Evolutionary conservation across 164 flowering plant genomes (phyloP).

Genomic region (Chloranthus sessilifolius): DNA sequence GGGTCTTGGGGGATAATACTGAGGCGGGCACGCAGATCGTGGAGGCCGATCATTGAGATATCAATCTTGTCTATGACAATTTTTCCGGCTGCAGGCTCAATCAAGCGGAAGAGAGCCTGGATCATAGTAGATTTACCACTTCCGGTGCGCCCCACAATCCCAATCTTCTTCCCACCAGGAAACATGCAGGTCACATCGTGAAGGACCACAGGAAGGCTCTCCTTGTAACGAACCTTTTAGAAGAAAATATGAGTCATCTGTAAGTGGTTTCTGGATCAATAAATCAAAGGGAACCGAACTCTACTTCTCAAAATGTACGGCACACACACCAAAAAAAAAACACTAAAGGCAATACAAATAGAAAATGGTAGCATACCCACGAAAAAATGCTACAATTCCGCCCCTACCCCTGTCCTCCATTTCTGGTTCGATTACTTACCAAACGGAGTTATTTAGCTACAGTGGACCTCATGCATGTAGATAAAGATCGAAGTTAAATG

Average conservation of each 20-base stretch:
- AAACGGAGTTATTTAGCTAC: too few species aligned
- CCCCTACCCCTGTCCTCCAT: too few species aligned
- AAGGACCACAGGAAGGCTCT: conserved; percentile 90
- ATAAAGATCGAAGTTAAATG: too few species aligned
- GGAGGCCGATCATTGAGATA: conserved; percentile 82
- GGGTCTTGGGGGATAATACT: conserved; percentile 98
- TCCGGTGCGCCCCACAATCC: conserved; percentile 97
- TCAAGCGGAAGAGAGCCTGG: conserved; percentile 82
- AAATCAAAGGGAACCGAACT: too few species aligned
- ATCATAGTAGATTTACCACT: conserved; percentile 96
- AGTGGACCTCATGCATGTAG: too few species aligned
- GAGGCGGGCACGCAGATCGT: conserved; percentile 82
- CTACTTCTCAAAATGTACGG: too few species aligned
- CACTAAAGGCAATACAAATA: too few species aligned
- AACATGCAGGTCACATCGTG: conserved; percentile 69
- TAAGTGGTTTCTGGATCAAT: neutral
- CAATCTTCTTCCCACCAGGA: conserved; percentile 93
- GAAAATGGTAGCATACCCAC: too few species aligned
- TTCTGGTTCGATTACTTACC: too few species aligned
- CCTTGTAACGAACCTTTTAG: conserved; percentile 86
- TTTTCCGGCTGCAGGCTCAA: conserved; percentile 79
- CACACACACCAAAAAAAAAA: too few species aligned
- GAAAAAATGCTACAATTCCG: too few species aligned
- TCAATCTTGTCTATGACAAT: conserved; percentile 84
- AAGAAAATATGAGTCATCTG: conserved; percentile 10